Base-by-base conservation (phyloP, 1,284 basidiomycete genomes). In the Pisolithus thermaeus region DNA sequence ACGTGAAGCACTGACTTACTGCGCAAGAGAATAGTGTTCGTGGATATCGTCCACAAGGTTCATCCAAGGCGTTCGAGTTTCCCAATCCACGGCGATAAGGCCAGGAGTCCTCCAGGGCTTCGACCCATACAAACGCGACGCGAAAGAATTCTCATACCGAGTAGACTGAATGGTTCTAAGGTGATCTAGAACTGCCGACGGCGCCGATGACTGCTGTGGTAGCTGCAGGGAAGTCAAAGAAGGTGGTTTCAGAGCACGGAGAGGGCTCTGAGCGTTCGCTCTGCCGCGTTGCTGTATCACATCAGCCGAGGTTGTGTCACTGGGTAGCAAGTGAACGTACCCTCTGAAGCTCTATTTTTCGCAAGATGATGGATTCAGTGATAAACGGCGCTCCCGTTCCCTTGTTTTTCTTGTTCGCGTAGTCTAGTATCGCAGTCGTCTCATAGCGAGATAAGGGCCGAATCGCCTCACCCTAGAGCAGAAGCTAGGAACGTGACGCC, bases 1-100 rank as follows among this genome's bases (percentile, higher is more conserved):
- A 38, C 8, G 45, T 11, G 32, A 50, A 48, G 20, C 18, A 59
- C 56, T 48, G 42, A 66, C 80, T 55, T 59, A 88, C 87, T 83
- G 79, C 41, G 76, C 69, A 18, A 86, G 62, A 1, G 64, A 59
- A 59, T 81, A 75, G 67, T 90, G 87, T 4, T 77, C 78, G 47
- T 77, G 73, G 43, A 90, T 73, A 56, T 90, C 86, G 28, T 67
- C 64, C 83, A 89, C 84, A 38, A 90, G 74, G 35, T 76, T 68
- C 76, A 84, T 83, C 88, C 88, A 90, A 0, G 84, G 80, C 3
- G 84, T 68, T 38, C 68, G 68, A 2, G 78, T 80, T 60, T 85
- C 80, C 86, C 86, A 90, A 63, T 90, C 87, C 16, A 83, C 71
- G 14, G 79, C 73, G 42, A 88, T 55, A 49, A 71, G 52, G 36